Evolutionary conservation across 2,329 filamentous ascomycete species (phyloP).

Genomic region (Paradendryphiella salina): DNA sequence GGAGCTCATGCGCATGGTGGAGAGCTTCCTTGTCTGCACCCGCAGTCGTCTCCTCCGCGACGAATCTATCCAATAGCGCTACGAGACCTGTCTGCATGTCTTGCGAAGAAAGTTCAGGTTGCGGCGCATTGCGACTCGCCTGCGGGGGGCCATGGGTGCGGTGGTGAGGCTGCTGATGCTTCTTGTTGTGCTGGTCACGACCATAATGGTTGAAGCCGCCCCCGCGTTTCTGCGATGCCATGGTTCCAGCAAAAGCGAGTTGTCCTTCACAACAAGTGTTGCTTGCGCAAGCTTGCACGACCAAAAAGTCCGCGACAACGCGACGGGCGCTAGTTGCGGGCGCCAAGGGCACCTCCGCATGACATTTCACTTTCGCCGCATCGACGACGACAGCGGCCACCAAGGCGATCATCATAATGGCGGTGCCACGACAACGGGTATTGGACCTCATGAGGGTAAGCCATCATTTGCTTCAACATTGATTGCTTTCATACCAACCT

Average conservation of each 20-base stretch:
- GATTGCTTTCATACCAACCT: slow-evolving; percentile 7
- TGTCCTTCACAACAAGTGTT: neutral
- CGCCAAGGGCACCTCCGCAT: slow-evolving; percentile 16
- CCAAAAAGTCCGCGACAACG: neutral
- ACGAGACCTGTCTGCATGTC: slow-evolving; percentile 40
- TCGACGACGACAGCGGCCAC: slow-evolving; percentile 5
- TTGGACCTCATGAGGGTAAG: slow-evolving; percentile 77
- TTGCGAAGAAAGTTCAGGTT: slow-evolving; percentile 20
- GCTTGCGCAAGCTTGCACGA: neutral
- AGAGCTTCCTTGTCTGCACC: slow-evolving; percentile 34
- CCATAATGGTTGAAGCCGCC: slow-evolving; percentile 28
- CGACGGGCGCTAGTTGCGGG: slow-evolving; percentile 13
- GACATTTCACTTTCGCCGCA: slow-evolving; percentile 21
- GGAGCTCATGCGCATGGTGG: slow-evolving; percentile 36
- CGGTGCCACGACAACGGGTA: slow-evolving; percentile 57
- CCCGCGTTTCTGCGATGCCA: slow-evolving; percentile 30
- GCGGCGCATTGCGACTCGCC: neutral
- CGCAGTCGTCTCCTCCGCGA: slow-evolving; percentile 31
- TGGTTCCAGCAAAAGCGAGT: neutral
- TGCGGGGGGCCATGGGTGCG: slow-evolving; percentile 3
- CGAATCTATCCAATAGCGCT: slow-evolving; percentile 37
- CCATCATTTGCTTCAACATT: neutral
- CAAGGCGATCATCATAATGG: slow-evolving; percentile 44
- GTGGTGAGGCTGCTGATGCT: slow-evolving; percentile 2
- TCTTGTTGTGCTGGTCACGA: slow-evolving; percentile 9